Conservation (phyloP, 257 asterid species). For the Schizonepeta tenuifolia region DNA sequence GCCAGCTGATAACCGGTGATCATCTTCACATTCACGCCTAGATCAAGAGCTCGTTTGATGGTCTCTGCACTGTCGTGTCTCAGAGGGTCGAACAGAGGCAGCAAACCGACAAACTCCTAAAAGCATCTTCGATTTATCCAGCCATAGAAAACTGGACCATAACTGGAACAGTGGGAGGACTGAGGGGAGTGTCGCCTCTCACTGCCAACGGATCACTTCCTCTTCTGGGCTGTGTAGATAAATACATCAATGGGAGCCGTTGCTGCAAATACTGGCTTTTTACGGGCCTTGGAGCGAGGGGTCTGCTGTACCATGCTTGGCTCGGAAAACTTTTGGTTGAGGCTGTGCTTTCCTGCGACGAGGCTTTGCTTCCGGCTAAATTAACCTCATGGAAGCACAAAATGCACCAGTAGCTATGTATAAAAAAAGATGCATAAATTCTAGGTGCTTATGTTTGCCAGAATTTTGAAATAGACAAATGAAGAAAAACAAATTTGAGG, state of each 20-base stretch:
- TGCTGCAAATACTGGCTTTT: slow-evolving; percentile 78
- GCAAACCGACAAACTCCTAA: slow-evolving; percentile 69
- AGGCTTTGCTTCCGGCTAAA: slow-evolving; percentile 64
- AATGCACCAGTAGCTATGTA: too few species aligned
- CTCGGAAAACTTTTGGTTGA: slow-evolving; percentile 74
- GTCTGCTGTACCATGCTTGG: slow-evolving; percentile 88
- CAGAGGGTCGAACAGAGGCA: slow-evolving; percentile 75
- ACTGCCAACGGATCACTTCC: slow-evolving; percentile 82
- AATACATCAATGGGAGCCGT: slow-evolving; percentile 41
- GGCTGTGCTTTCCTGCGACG: slow-evolving; percentile 67
- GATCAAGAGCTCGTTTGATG: slow-evolving; percentile 61
- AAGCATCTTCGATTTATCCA: slow-evolving; percentile 75
- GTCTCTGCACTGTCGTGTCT: slow-evolving; percentile 83
- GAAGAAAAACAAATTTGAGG: not conserved
- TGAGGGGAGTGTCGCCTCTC: slow-evolving; percentile 91
- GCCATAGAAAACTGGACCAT: slow-evolving; percentile 60
- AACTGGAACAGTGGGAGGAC: slow-evolving; percentile 69
- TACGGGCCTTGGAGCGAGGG: slow-evolving; percentile 94
- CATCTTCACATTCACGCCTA: slow-evolving; percentile 74
- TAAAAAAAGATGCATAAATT: too few species aligned
- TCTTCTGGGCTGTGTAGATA: slow-evolving; percentile 72
- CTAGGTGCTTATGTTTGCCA: too few species aligned
- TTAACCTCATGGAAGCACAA: slow-evolving; percentile 72
- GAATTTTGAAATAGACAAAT: not conserved
- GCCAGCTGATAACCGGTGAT: slow-evolving; percentile 87